Conservation (phyloP, 768 basidiomycete genomes). For the Tricholoma bakamatsutake region DNA sequence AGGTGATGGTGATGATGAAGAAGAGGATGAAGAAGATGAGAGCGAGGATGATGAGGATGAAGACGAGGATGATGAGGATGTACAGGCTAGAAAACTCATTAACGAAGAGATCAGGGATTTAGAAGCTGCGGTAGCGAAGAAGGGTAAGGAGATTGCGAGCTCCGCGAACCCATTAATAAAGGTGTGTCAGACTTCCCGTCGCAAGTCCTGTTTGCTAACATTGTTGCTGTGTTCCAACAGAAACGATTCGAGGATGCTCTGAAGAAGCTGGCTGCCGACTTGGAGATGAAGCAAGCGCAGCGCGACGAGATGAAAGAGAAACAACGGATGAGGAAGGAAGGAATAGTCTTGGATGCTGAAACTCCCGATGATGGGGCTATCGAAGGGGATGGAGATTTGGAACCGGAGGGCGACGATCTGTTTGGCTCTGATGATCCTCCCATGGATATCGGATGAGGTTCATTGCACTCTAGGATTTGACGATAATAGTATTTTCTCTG, state of each 20-base stretch:
- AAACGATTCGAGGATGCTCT: conserved; percentile 92
- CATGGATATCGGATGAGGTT: conserved; percentile 29
- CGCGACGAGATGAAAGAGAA: conserved; percentile 76
- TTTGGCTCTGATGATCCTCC: conserved; percentile 46
- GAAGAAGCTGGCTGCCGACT: conserved; percentile 79
- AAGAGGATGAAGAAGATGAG: conserved; percentile 58
- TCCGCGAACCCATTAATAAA: conserved; percentile 85
- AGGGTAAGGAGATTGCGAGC: conserved; percentile 74
- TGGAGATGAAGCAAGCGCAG: conserved; percentile 79
- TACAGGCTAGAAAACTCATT: conserved; percentile 71
- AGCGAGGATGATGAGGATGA: conserved; percentile 73
- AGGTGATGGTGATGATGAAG: conserved; percentile 56
- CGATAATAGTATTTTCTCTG: background rate
- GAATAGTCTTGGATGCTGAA: conserved; percentile 39
- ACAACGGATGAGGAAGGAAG: conserved; percentile 66
- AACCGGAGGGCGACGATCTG: conserved; percentile 24
- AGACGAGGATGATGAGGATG: conserved; percentile 78
- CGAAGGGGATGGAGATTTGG: conserved; percentile 28
- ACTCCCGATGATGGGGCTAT: conserved; percentile 28
- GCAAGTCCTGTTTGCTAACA: background rate
- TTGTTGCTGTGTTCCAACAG: conserved; percentile 27
- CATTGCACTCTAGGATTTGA: background rate
- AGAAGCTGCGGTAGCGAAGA: conserved; percentile 83
- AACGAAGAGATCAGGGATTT: conserved; percentile 88
- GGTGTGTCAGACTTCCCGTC: conserved; percentile 31